Base-by-base conservation (phyloP, 371 early-diverging fungal species). In the Encephalitozoon intestinalis region DNA sequence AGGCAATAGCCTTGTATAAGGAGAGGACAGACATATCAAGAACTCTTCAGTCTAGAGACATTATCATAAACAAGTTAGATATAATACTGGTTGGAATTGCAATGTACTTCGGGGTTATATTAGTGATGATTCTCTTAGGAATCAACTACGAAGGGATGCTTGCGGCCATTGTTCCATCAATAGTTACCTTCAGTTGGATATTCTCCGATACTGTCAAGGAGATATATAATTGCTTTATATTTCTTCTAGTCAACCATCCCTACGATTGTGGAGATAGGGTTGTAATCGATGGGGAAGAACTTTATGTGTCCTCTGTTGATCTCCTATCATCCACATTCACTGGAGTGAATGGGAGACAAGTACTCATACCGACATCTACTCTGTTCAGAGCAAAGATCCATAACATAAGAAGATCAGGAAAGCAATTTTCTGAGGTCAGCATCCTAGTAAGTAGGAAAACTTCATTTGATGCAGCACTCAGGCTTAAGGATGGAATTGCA, bases 121-220 rank as follows among this genome's bases (percentile, higher is more conserved):
- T 82, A 15, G 67, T 80, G 15, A 64, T 81, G 25, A 39, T 81
- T 25, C 50, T 85, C 4, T 72, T 85, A 26, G 77, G 79, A 31
- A 73, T 84, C 23, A 71, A 82, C 53, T 79, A 81, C 63, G 70
- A 81, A 51, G 43, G 76, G n/a, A 73, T 76, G 70, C 53, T 84
- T 41, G 79, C 83, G 40, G 68, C 80, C 9, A 37, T 84, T n/a
- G 79, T 81, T 30, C 81, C 84, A 12, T 43, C 77, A 15, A 23
- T 85, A 40, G 75, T 85, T 51, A 75, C 79, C n/a, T 82, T 84
- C 28, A 67, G 81, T 30, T 85, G 85, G 85, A 70, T 85, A 18
- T 85, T 85, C 71, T 43, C 78, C 15, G 85, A 84, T 58, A 77
- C 80, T 26, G 83, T 85, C 65, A 84, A 84, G 70, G 81, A 83